Evolutionary conservation across 139 green algal species (phyloP).

Genomic region (Microglena sp.): DNA sequence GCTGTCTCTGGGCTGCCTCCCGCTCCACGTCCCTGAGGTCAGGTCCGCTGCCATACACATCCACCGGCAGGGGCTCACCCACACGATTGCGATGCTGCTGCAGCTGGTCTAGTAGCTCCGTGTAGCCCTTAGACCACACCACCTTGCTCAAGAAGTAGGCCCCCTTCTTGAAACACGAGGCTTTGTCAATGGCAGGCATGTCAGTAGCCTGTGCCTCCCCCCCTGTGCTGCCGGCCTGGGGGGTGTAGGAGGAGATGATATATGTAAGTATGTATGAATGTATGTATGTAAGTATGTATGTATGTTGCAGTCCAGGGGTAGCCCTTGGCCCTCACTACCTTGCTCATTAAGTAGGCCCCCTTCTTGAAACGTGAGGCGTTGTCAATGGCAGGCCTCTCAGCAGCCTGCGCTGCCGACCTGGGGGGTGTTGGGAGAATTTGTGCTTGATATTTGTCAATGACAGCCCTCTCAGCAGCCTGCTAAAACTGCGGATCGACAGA

Average conservation of each 20-base stretch:
- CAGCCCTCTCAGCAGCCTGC: no score
- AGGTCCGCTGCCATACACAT: constrained; percentile 89
- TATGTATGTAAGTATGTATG: background rate
- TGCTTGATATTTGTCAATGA: no score
- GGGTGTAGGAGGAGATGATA: background rate
- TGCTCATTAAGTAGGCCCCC: constrained; percentile 95
- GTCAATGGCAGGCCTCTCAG: no score
- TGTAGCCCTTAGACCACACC: constrained; percentile 98
- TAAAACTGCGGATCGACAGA: no score
- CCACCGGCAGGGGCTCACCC: constrained; percentile 53
- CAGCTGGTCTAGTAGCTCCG: constrained; percentile 86
- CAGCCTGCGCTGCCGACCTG: no score
- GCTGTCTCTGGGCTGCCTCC: background rate
- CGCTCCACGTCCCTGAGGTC: background rate
- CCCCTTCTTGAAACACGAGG: no score
- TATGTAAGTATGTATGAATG: background rate
- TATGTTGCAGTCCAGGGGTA: no score
- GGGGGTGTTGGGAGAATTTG: no score
- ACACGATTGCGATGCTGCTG: constrained; percentile 39
- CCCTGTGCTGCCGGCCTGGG: no score
- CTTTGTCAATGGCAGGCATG: no score
- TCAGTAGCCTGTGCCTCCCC: no score
- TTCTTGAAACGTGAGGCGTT: no score
- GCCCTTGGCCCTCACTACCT: constrained; percentile 95
- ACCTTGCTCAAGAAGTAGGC: constrained; percentile 96